Conservation (phyloP, 2,329 filamentous ascomycete species). For the Sporothrix mexicana region DNA sequence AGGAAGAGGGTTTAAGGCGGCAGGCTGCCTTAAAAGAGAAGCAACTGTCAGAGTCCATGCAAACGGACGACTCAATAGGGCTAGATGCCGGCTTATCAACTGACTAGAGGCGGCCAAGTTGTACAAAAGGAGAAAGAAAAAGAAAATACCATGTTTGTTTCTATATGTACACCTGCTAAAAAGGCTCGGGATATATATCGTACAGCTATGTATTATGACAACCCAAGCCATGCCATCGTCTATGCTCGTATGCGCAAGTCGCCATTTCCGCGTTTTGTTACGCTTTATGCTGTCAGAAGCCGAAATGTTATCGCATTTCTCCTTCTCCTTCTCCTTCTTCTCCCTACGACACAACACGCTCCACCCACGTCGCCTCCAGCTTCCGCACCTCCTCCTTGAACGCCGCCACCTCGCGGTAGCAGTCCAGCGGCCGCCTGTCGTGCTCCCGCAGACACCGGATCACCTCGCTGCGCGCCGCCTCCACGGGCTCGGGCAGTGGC, state of each 20-base stretch:
- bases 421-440: constrained; percentile 87
- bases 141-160: constrained; percentile 1
- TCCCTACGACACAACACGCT: constrained; percentile 69
- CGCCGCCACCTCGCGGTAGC: constrained; percentile 88
- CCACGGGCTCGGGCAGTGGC: constrained; percentile 72
- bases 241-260: not conserved
- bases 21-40: constrained; percentile 36
- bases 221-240: constrained; percentile 1
- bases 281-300: not conserved
- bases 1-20: constrained; percentile 58
- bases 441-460: constrained; percentile 81
- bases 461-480: constrained; percentile 75
- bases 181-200: constrained; percentile 27
- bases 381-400: constrained; percentile 89
- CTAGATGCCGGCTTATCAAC: constrained; percentile 31
- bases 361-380: constrained; percentile 86
- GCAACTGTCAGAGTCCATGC: not conserved
- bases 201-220: constrained; percentile 28
- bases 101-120: not conserved
- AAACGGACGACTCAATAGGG: constrained; percentile 45
- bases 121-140: not conserved
- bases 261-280: not conserved
- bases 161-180: constrained; percentile 30
- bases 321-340: not conserved
- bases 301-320: too few relatives aligned